Evolutionary conservation across 2,329 filamentous ascomycete genomes (phyloP).

Genomic region (Cadophora sp.): DNA sequence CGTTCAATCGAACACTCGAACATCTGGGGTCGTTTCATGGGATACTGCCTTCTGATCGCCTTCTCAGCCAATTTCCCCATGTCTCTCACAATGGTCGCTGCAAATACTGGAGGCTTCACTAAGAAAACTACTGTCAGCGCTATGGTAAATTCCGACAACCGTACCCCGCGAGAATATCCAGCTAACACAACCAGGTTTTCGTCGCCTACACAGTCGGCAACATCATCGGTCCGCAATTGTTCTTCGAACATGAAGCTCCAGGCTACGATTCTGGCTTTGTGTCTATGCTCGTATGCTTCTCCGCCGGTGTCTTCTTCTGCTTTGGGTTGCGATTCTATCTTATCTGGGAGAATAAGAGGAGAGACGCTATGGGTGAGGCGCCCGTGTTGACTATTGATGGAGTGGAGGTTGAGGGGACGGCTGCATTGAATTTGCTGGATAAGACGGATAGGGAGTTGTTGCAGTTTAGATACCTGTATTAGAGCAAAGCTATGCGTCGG

Average conservation of each 20-base stretch:
- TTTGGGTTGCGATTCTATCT: constrained; percentile 28
- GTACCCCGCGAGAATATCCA: constrained; percentile 38
- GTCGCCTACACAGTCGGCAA: constrained; percentile 66
- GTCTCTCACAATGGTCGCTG: constrained; percentile 56
- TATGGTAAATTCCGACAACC: constrained; percentile 47
- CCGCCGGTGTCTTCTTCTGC: constrained; percentile 7
- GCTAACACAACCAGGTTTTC: constrained; percentile 47
- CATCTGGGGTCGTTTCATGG: constrained; percentile 51
- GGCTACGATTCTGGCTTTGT: constrained; percentile 51
- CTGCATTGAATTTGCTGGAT: constrained; percentile 3
- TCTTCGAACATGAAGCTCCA: constrained; percentile 62
- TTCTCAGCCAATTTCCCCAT: constrained; percentile 55
- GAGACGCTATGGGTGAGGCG: constrained; percentile 21
- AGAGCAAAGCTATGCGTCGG: neutral
- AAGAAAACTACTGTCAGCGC: constrained; percentile 70
- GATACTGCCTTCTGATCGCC: constrained; percentile 65
- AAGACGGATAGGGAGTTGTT: constrained; percentile 12
- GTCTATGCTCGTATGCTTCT: constrained; percentile 17
- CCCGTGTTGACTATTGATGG: neutral
- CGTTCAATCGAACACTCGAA: constrained; percentile 56
- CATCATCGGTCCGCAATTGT: constrained; percentile 69
- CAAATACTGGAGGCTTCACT: constrained; percentile 70
- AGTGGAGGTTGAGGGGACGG: neutral
- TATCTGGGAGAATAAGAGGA: constrained; percentile 32
- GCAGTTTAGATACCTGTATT: constrained; percentile 18